These are phyloP conservation scores for Papiliotrema nemorosa DNA, from an alignment of 1,284 basidiomycete species.

Conservation along the genomic window DNA sequence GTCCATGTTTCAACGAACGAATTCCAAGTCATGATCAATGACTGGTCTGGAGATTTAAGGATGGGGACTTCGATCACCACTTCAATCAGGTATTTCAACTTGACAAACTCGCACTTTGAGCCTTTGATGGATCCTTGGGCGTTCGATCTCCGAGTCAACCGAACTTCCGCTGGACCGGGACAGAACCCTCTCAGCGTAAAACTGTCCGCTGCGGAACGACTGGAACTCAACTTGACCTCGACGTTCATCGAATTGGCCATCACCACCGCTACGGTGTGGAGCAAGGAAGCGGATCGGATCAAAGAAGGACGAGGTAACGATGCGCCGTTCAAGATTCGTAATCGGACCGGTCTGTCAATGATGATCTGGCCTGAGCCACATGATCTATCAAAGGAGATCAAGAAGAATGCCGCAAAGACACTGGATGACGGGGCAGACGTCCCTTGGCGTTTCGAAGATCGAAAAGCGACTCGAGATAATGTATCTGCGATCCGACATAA, in stretches of 20 bases:
- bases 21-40: conserved; percentile 77
- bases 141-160: conserved; percentile 66
- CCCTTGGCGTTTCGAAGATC: conserved; percentile 98
- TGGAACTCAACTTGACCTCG: conserved; percentile 89
- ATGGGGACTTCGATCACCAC: conserved; percentile 74
- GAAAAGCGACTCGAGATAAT: conserved; percentile 90
- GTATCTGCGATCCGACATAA: conserved; percentile 75
- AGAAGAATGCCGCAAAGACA: conserved; percentile 51
- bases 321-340: conserved; percentile 89
- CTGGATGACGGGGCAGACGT: conserved; percentile 67
- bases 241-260: conserved; percentile 84
- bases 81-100: conserved; percentile 93
- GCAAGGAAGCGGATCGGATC: conserved; percentile 67
- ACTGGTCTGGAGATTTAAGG: conserved; percentile 90
- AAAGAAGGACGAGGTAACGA: conserved; percentile 76
- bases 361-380: conserved; percentile 77
- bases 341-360: conserved; percentile 81
- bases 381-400: conserved; percentile 53
- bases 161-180: conserved; percentile 46
- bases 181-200: conserved; percentile 61
- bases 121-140: conserved; percentile 99
- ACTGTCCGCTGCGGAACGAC: conserved; percentile 72
- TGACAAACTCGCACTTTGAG: conserved; percentile 98
- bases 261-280: conserved; percentile 69
- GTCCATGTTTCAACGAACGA: conserved; percentile 82